These are phyloP conservation scores for Magnolia officinalis DNA, from an alignment of 164 flowering plant species.

Conservation along the genomic window DNA sequence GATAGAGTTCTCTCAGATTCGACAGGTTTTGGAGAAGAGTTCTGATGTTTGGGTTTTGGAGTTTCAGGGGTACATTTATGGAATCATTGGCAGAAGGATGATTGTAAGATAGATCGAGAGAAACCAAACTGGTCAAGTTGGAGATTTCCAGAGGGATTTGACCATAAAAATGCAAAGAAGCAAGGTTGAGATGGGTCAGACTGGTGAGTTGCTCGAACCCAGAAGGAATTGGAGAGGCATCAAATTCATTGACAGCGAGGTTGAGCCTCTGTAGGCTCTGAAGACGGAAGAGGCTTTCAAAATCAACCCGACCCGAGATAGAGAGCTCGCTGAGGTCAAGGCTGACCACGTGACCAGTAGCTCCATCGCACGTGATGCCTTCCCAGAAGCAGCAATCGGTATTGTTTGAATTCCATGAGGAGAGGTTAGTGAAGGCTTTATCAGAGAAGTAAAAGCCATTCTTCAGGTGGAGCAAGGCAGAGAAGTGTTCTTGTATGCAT, in stretches of 20 bases:
- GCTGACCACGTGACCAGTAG: constrained; percentile 24
- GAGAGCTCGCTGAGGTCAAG: constrained; percentile 29
- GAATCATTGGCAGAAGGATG: background rate
- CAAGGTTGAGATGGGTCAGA: no score
- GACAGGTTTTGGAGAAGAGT: constrained; percentile 23
- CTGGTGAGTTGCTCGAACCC: no score
- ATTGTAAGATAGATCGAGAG: constrained; percentile 14
- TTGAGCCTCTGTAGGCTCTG: constrained; percentile 30
- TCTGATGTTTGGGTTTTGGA: constrained; percentile 19
- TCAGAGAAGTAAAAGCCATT: background rate
- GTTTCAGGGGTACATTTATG: background rate
- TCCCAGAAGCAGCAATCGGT: constrained; percentile 35
- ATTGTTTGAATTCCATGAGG: constrained; percentile 26
- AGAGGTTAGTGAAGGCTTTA: background rate
- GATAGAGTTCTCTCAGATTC: constrained; percentile 24
- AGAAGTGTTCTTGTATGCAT: background rate
- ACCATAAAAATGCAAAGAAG: constrained; percentile 9
- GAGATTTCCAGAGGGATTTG: constrained; percentile 37
- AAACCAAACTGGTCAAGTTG: constrained; percentile 19
- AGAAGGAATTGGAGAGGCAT: no score
- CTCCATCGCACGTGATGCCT: constrained; percentile 30
- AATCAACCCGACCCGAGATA: constrained; percentile 14
- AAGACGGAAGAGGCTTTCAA: background rate
- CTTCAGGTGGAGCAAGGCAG: background rate
- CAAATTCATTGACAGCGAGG: constrained; percentile 34